Conservation (phyloP, 768 basidiomycete species). For the Tephrocybe sp. region DNA sequence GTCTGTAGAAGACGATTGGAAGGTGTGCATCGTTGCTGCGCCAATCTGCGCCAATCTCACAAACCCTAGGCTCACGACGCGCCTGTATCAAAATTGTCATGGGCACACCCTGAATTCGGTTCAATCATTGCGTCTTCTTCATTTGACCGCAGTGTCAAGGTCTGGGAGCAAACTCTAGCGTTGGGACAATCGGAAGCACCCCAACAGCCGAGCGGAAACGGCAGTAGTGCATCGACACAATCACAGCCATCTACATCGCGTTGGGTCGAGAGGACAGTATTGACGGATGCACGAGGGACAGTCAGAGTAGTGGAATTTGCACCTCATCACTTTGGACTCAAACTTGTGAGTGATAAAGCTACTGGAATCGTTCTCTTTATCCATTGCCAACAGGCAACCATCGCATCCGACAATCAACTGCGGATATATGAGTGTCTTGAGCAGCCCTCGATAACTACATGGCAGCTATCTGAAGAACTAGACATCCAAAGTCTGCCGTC, state of each 20-base stretch:
- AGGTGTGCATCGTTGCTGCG: constrained; percentile 44
- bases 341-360: constrained; percentile 56
- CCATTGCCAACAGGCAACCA: constrained; percentile 62
- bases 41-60: neutral
- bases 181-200: constrained; percentile 26
- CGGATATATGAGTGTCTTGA: constrained; percentile 92
- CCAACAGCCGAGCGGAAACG: constrained; percentile 24
- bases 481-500: constrained; percentile 62
- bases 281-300: constrained; percentile 85
- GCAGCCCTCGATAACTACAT: constrained; percentile 67
- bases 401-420: constrained; percentile 85
- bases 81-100: constrained; percentile 77
- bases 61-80: constrained; percentile 86
- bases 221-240: constrained; percentile 21
- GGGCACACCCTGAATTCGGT: constrained; percentile 94
- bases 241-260: constrained; percentile 37
- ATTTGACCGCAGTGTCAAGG: constrained; percentile 89
- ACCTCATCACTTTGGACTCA: constrained; percentile 85
- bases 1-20: constrained; percentile 89
- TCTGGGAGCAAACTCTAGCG: constrained; percentile 75
- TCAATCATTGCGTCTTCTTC: constrained; percentile 83
- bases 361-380: constrained; percentile 3
- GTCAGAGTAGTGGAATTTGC: constrained; percentile 87
- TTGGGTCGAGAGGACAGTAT: constrained; percentile 74
- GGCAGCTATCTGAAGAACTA: constrained; percentile 77